Evolutionary conservation across 2,329 filamentous ascomycete genomes (phyloP).

Genomic region (Fusarium sp.): DNA sequence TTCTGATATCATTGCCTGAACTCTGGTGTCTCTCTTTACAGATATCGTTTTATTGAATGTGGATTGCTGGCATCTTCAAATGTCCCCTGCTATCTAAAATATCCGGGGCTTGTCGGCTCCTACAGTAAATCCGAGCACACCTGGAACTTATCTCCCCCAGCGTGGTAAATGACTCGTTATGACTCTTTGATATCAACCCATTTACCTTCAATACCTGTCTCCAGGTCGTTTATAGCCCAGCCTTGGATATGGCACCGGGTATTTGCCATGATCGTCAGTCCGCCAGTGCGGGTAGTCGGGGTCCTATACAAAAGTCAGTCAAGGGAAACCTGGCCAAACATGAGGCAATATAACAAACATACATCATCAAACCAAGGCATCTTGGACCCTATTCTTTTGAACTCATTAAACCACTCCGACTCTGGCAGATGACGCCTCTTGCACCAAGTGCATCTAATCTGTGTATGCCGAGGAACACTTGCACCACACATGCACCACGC

Average conservation of each 20-base stretch:
- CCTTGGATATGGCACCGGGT: constrained; percentile 23
- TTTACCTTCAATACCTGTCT: neutral
- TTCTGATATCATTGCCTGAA: neutral
- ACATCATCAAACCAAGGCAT: constrained; percentile 33
- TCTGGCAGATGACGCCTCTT: constrained; percentile 26
- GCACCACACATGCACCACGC: constrained; percentile 32
- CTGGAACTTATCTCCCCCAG: neutral
- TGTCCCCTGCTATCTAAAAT: neutral
- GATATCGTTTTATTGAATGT: neutral
- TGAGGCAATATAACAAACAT: neutral
- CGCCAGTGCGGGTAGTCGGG: constrained; percentile 25
- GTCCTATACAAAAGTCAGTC: neutral
- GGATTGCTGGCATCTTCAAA: neutral
- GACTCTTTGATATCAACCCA: neutral
- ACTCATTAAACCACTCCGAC: constrained; percentile 11
- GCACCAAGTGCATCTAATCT: constrained; percentile 28
- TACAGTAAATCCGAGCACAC: neutral
- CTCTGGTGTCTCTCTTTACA: neutral
- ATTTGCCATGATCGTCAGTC: neutral
- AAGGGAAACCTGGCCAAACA: rapidly evolving
- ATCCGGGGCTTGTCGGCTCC: neutral
- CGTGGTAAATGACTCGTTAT: neutral
- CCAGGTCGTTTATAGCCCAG: neutral
- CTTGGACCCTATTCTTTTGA: neutral
- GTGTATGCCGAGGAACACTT: neutral